Percentiles rank a stretch among this genome's conserved stretches.
phyloP scores from a whole-genome alignment of 805 yeast genomes.

The Yarrowia deformans region DNA sequence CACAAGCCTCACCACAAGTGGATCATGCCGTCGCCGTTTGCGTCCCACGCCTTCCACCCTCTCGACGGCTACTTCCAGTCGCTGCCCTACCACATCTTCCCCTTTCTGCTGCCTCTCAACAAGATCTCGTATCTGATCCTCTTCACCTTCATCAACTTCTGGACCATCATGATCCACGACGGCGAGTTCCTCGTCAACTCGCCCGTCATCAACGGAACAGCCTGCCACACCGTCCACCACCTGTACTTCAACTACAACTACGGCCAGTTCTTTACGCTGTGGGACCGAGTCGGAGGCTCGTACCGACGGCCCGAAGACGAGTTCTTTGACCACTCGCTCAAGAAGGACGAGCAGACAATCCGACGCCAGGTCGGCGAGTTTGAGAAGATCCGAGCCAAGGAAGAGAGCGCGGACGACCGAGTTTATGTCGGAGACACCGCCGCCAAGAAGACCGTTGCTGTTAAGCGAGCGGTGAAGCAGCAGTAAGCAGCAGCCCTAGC shows the following conservation, averaged over 20 bases:
- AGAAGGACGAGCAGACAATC: conserved; percentile 69
- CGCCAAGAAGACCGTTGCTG: conserved; percentile 8
- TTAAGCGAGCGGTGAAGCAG: neutral
- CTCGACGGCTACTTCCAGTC: conserved; percentile 95
- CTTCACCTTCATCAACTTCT: conserved; percentile 91
- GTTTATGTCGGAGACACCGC: conserved; percentile 57
- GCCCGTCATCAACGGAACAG: conserved; percentile 95
- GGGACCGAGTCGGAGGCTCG: conserved; percentile 96
- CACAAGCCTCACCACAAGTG: conserved; percentile 99
- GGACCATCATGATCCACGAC: conserved; percentile 99
- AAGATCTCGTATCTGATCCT: conserved; percentile 80
- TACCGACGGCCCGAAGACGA: conserved; percentile 92
- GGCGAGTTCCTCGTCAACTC: conserved; percentile 94
- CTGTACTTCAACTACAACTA: conserved; percentile 96
- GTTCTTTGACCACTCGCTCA: conserved; percentile 70
- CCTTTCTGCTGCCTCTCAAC: conserved; percentile 90
- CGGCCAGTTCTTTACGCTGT: conserved; percentile 96
- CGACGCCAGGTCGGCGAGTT: conserved; percentile 71
- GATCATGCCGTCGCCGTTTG: conserved; percentile 98
- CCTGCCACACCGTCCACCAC: conserved; percentile 97
- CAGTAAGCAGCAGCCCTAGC: neutral
- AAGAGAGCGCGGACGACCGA: conserved; percentile 76
- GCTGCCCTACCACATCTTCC: conserved; percentile 90
- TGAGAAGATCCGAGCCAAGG: conserved; percentile 84
- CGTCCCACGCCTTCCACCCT: conserved; percentile 98